Base-by-base conservation (phyloP, 129 eudicot genomes). In the Saposhnikovia divaricata region DNA sequence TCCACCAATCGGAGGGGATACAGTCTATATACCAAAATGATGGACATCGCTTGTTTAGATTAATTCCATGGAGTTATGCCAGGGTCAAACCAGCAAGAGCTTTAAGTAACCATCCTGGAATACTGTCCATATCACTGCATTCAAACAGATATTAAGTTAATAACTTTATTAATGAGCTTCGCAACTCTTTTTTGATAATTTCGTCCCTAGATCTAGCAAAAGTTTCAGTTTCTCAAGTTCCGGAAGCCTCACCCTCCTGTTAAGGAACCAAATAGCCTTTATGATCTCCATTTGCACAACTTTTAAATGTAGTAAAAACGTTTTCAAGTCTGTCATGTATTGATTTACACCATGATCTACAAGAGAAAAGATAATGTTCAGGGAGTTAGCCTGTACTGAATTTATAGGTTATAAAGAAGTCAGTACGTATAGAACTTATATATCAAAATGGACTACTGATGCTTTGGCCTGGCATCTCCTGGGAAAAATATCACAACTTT, bases 121-220 rank as follows among this genome's bases (percentile, higher is more conserved):
- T 45, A 50, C 65, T 75, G 31, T 91, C 90, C 89, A 93, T 86
- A 76, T 93, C 97, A 86, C 84, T 77, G 85, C 96, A 93, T 82
- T 91, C 98, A n/a, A 84, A 87, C 72, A 93, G 97, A 84, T 75
- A 93, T 27, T 91, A 93, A 0, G 80, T 87, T 88, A 93, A 83
- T 51, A 93, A 4, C 39, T 85, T 87, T 83, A 83, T 87, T 61
- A 89, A 51, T 15, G 80, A 79, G 16, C 65, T 18, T 40, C 89
- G 85, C 53, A 72, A 39, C 81, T 79, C 79, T 73, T 83, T 45
- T 55, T 85, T 14, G 84, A 31, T 71, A 86, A 66, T 74, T 86
- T 61, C 28, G 78, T 80, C 43, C 82, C 61, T 11, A 90, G 88
- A 80, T 86, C 90, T 39, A 85, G 63, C 82, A 91, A 45, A 78